Conservation (phyloP, 306 rosid genomes). For the Dryas drummondii region DNA sequence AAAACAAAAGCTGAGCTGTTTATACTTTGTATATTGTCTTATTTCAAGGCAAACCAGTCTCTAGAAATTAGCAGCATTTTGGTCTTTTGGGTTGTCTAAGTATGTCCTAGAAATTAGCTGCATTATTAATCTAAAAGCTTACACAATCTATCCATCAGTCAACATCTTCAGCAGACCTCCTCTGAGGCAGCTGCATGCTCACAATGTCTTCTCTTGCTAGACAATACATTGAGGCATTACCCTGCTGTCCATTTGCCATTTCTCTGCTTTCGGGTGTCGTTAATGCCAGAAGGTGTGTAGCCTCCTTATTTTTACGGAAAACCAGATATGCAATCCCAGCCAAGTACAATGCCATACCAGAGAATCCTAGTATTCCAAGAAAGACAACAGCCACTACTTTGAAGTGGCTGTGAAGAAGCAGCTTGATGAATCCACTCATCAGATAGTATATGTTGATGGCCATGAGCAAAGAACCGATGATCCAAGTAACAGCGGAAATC, state of each 20-base stretch:
- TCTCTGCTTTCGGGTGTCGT: constrained; percentile 61
- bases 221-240: constrained; percentile 38
- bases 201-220: constrained; percentile 77
- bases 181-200: constrained; percentile 90
- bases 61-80: constrained; percentile 12
- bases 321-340: constrained; percentile 75
- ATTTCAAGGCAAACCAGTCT: not conserved
- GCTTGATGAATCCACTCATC: constrained; percentile 56
- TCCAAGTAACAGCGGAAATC: constrained; percentile 76
- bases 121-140: constrained; percentile 14
- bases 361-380: constrained; percentile 78
- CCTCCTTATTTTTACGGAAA: constrained; percentile 60
- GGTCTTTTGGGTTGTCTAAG: not conserved
- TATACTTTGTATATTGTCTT: not conserved
- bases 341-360: constrained; percentile 72
- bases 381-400: constrained; percentile 49
- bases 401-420: constrained; percentile 64
- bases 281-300: constrained; percentile 59
- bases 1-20: not conserved
- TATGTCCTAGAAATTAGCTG: not conserved
- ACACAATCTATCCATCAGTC: constrained; percentile 37
- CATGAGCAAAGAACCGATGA: constrained; percentile 67
- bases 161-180: constrained; percentile 45
- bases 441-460: constrained; percentile 77
- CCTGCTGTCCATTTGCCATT: constrained; percentile 42